Evolutionary conservation across 805 yeast genomes (phyloP).

Genomic region (Candida ipomoeae): DNA sequence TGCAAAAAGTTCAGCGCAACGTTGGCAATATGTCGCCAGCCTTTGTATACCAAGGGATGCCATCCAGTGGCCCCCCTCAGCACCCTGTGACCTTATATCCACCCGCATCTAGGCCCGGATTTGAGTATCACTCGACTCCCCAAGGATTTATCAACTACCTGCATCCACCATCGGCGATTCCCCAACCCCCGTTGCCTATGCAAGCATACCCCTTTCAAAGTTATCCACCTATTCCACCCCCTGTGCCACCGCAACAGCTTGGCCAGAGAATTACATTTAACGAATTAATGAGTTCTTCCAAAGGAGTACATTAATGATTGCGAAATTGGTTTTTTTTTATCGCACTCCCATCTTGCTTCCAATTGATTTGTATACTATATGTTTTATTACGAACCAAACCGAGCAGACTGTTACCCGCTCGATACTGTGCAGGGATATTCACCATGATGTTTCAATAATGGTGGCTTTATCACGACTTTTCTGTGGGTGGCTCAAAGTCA

Average conservation of each 20-base stretch:
- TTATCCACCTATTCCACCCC: constrained; percentile 14
- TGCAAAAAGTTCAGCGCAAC: constrained; percentile 3
- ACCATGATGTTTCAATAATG: background rate
- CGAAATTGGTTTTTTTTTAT: background rate
- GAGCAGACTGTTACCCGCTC: background rate
- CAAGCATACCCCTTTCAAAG: constrained; percentile 15
- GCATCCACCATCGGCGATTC: constrained; percentile 19
- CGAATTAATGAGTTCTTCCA: constrained; percentile 32
- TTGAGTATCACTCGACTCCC: constrained; percentile 27
- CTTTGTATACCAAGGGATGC: constrained; percentile 19
- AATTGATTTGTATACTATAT: background rate
- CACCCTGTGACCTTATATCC: constrained; percentile 34
- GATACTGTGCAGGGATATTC: background rate
- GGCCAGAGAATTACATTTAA: constrained; percentile 31
- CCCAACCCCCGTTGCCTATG: constrained; percentile 16
- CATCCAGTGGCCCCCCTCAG: constrained; percentile 21
- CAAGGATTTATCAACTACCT: constrained; percentile 33
- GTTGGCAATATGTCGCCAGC: constrained; percentile 13
- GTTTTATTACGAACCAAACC: background rate
- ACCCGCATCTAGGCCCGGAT: constrained; percentile 26
- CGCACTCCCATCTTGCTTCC: background rate
- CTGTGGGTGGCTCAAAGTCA: background rate
- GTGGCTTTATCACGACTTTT: background rate
- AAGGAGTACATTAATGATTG: constrained; percentile 3
- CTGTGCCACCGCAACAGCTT: constrained; percentile 5